Conservation (phyloP, 768 basidiomycete species). For the Mycena rebaudengoi region DNA sequence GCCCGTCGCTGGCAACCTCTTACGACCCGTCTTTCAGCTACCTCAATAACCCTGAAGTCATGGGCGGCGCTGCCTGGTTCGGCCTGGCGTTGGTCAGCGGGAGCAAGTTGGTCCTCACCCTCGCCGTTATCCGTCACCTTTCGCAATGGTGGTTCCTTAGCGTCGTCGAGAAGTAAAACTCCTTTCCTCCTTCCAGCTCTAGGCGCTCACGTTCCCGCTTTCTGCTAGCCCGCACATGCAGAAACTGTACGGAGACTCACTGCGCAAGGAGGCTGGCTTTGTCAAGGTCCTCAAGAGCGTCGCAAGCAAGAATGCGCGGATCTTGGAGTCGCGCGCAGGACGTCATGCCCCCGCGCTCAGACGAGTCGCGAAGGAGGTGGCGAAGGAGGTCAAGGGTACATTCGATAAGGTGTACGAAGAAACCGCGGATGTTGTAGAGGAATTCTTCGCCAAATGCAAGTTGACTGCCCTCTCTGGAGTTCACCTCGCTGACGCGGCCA, state of each 20-base stretch:
- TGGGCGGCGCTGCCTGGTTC: constrained; percentile 96
- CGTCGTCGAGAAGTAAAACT: constrained; percentile 86
- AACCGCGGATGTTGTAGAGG: constrained; percentile 91
- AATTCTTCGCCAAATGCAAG: constrained; percentile 91
- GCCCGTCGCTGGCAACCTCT: not conserved
- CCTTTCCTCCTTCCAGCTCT: not conserved
- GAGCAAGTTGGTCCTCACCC: constrained; percentile 87
- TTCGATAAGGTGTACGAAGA: constrained; percentile 97
- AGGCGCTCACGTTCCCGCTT: not conserved
- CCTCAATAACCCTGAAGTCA: constrained; percentile 94
- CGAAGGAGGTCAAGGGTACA: constrained; percentile 90
- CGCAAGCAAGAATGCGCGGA: constrained; percentile 81
- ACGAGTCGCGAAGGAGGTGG: constrained; percentile 61
- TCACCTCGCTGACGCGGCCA: constrained; percentile 17
- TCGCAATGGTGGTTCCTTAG: constrained; percentile 97
- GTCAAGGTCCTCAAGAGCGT: constrained; percentile 98
- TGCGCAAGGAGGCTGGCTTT: constrained; percentile 96
- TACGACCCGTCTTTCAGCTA: constrained; percentile 57
- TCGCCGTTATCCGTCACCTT: constrained; percentile 86
- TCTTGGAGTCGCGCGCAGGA: constrained; percentile 80
- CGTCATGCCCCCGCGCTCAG: constrained; percentile 84
- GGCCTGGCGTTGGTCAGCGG: constrained; percentile 92
- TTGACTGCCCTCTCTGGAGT: constrained; percentile 11
- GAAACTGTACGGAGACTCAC: constrained; percentile 90
- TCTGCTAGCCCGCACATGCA: constrained; percentile 92